A percentile compares a stretch with the other conserved stretches of the same genome.
phyloP scores from a whole-genome alignment of 331 rosid genomes.

The Stylosanthes scabra region DNA sequence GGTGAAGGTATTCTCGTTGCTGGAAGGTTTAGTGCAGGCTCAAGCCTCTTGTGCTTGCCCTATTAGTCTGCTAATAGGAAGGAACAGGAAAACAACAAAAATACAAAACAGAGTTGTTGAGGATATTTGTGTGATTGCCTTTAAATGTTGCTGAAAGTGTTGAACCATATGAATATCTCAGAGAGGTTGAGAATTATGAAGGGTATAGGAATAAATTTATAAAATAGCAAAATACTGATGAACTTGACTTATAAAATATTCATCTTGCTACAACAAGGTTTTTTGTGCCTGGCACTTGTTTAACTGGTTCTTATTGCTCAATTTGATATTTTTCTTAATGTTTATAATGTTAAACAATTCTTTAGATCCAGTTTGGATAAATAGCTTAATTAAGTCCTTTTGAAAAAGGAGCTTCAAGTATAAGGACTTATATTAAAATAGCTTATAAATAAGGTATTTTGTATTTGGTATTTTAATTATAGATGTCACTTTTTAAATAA shows the following conservation, averaged over 20 bases:
- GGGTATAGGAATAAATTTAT: neutral
- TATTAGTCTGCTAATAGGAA: neutral
- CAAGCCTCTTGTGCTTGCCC: conserved; percentile 7
- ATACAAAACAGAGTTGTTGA: neutral
- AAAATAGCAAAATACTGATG: neutral
- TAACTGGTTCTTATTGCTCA: conserved; percentile 8
- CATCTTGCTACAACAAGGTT: conserved; percentile 12
- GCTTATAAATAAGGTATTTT: too few species aligned
- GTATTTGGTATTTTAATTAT: too few species aligned
- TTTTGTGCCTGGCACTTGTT: conserved; percentile 4
- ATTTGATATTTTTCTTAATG: neutral
- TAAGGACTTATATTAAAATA: too few species aligned
- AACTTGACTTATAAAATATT: neutral
- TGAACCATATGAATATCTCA: conserved; percentile 9
- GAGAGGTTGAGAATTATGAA: neutral
- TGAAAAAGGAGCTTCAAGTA: too few species aligned
- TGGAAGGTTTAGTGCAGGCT: neutral
- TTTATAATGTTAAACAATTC: conserved; percentile 10
- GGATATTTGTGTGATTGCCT: neutral
- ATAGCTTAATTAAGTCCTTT: too few species aligned
- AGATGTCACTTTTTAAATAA: too few species aligned
- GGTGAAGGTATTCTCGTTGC: neutral
- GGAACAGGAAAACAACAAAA: neutral
- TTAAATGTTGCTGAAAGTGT: conserved; percentile 17
- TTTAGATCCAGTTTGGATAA: neutral